Conservation (phyloP, 2,329 filamentous ascomycete genomes). For the Westerdykella sp. region DNA sequence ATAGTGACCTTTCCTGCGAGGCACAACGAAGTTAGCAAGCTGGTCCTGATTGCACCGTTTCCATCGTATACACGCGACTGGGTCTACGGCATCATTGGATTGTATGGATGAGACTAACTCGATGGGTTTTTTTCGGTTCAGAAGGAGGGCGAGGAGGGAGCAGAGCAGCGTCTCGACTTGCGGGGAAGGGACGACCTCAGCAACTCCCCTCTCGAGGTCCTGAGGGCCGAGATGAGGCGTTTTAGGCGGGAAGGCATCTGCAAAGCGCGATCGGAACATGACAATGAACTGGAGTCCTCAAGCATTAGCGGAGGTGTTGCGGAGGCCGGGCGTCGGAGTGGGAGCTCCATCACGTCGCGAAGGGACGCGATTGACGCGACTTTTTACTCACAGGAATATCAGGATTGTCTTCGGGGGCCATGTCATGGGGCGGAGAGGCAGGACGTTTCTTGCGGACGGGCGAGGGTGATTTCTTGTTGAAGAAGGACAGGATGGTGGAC, state of each 20-base stretch:
- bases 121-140: slow-evolving; percentile 97
- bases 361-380: slow-evolving; percentile 36
- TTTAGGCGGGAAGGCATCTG: slow-evolving; percentile 80
- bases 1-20: slow-evolving; percentile 76
- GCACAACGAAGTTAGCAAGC: slow-evolving; percentile 27
- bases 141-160: slow-evolving; percentile 75
- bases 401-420: slow-evolving; percentile 80
- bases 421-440: slow-evolving; percentile 85
- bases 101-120: slow-evolving; percentile 61
- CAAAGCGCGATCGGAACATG: slow-evolving; percentile 94
- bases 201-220: slow-evolving; percentile 83
- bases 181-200: slow-evolving; percentile 70
- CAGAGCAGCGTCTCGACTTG: slow-evolving; percentile 85
- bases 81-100: background rate
- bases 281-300: slow-evolving; percentile 71
- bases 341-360: slow-evolving; percentile 19
- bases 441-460: slow-evolving; percentile 65
- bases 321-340: slow-evolving; percentile 16
- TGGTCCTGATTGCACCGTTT: background rate
- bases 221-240: slow-evolving; percentile 87
- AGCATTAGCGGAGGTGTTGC: slow-evolving; percentile 26
- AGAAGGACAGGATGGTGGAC: slow-evolving; percentile 32
- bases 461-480: slow-evolving; percentile 38
- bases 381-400: slow-evolving; percentile 75
- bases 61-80: no score